Conservation (phyloP, 1,139 yeast genomes). For the Meyerozyma guilliermondii region DNA sequence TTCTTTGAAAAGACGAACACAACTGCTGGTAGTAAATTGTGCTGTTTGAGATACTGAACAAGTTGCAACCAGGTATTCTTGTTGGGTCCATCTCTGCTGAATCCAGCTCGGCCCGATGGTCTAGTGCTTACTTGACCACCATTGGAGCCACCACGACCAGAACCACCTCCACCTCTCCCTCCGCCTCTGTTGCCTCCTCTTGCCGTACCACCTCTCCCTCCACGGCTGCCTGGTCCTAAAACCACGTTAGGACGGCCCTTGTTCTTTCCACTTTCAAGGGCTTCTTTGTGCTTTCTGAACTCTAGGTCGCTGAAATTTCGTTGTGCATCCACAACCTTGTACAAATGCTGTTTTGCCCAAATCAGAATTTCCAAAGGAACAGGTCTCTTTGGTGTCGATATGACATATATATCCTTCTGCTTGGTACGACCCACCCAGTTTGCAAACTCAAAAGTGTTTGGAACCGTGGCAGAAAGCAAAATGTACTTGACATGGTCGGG, state of each 20-base stretch:
- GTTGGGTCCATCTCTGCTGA: constrained; percentile 62
- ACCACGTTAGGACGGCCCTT: constrained; percentile 28
- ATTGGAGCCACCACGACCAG: constrained; percentile 22
- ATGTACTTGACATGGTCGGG: constrained; percentile 94
- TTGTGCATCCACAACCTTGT: constrained; percentile 69
- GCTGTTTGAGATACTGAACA: constrained; percentile 64
- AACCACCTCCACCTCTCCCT: constrained; percentile 17
- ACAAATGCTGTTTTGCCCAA: constrained; percentile 69
- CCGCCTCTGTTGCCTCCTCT: constrained; percentile 36
- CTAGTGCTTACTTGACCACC: constrained; percentile 8
- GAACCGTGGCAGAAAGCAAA: constrained; percentile 90
- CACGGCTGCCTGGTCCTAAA: constrained; percentile 40
- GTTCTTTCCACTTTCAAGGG: constrained; percentile 38
- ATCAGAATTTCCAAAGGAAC: constrained; percentile 85
- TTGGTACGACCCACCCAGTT: constrained; percentile 98
- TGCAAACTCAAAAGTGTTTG: constrained; percentile 96
- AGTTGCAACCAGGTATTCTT: constrained; percentile 75
- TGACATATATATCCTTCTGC: constrained; percentile 91
- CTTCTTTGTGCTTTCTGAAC: constrained; percentile 57
- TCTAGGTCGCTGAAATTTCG: constrained; percentile 64
- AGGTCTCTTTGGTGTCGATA: constrained; percentile 93
- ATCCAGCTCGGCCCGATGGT: constrained; percentile 20
- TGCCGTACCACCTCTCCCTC: constrained; percentile 44
- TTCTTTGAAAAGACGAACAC: constrained; percentile 90
- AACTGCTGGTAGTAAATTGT: constrained; percentile 81